Conservation (phyloP, 495 filamentous ascomycete species). For the Lepraria neglecta region DNA sequence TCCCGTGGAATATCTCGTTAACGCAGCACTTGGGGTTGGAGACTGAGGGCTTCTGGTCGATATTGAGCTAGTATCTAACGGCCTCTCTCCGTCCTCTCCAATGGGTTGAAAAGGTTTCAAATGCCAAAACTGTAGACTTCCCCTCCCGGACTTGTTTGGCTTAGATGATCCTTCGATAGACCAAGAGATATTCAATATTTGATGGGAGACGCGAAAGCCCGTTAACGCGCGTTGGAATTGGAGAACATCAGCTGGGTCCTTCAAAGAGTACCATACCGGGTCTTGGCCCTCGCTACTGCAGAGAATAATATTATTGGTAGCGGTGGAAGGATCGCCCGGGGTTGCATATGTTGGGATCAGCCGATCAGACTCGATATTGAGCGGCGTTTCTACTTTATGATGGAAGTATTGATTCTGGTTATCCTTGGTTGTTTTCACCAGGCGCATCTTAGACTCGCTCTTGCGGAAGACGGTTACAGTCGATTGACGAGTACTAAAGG, state of each 20-base stretch:
- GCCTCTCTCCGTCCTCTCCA: background rate
- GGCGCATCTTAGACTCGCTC: slow-evolving; percentile 21
- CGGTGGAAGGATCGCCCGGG: slow-evolving; percentile 4
- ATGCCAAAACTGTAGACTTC: slow-evolving; percentile 28
- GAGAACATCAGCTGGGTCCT: slow-evolving; percentile 10
- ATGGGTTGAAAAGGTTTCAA: slow-evolving; percentile 17
- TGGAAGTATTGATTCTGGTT: slow-evolving; percentile 15
- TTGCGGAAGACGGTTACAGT: slow-evolving; percentile 20
- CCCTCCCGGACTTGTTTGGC: slow-evolving; percentile 14
- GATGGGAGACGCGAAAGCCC: slow-evolving; percentile 24
- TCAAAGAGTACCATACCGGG: slow-evolving; percentile 19
- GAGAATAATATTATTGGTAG: slow-evolving; percentile 23
- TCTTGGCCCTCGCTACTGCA: slow-evolving; percentile 20
- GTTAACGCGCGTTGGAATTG: slow-evolving; percentile 26
- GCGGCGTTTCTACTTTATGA: slow-evolving; percentile 12
- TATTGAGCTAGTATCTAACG: background rate
- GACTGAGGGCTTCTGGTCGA: slow-evolving; percentile 14
- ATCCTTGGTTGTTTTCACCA: slow-evolving; percentile 21
- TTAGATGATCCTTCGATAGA: slow-evolving; percentile 22
- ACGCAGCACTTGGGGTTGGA: background rate
- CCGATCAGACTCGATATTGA: slow-evolving; percentile 19
- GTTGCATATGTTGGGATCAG: slow-evolving; percentile 25
- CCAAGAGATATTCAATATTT: slow-evolving; percentile 22
- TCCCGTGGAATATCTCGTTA: slow-evolving; percentile 2
- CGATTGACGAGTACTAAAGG: slow-evolving; percentile 10